Conservation (phyloP, 805 yeast genomes). For the Starmerella apis region DNA sequence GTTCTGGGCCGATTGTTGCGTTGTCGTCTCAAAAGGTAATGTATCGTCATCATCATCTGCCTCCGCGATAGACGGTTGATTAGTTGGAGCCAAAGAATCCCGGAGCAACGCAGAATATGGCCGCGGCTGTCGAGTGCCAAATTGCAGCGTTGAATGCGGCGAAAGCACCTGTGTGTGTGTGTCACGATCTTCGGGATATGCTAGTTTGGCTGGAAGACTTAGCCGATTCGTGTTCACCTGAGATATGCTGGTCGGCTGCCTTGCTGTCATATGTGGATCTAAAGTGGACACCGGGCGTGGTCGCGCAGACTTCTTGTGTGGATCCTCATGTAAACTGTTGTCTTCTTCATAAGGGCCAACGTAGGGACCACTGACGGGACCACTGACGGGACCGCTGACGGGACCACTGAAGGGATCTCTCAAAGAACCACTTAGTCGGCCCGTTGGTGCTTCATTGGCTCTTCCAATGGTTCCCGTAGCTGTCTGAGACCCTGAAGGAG, state of each 20-base stretch:
- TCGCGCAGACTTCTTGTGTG: background rate
- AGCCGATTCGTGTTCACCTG: background rate
- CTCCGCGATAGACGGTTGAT: background rate
- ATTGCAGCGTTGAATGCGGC: conserved; percentile 4
- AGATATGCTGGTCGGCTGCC: background rate
- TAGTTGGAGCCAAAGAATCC: background rate
- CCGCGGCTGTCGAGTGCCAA: conserved; percentile 3
- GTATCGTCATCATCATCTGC: conserved; percentile 23
- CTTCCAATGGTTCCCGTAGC: background rate
- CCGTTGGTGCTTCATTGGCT: background rate
- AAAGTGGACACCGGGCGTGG: background rate
- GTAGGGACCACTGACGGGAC: background rate
- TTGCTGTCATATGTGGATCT: background rate
- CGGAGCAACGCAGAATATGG: conserved; percentile 8
- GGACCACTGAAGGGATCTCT: background rate
- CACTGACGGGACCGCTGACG: background rate
- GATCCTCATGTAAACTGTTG: background rate
- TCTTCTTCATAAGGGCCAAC: background rate
- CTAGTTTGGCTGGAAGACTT: conserved; percentile 2
- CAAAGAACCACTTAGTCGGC: background rate
- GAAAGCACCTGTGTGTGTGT: background rate
- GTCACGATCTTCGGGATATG: background rate
- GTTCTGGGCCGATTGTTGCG: conserved; percentile 20
- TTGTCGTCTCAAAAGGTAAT: conserved; percentile 26
- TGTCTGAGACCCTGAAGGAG: background rate